These are phyloP conservation scores for Penicillium glabrum DNA, from an alignment of 2,329 filamentous ascomycete genomes.

Conservation along the genomic window DNA sequence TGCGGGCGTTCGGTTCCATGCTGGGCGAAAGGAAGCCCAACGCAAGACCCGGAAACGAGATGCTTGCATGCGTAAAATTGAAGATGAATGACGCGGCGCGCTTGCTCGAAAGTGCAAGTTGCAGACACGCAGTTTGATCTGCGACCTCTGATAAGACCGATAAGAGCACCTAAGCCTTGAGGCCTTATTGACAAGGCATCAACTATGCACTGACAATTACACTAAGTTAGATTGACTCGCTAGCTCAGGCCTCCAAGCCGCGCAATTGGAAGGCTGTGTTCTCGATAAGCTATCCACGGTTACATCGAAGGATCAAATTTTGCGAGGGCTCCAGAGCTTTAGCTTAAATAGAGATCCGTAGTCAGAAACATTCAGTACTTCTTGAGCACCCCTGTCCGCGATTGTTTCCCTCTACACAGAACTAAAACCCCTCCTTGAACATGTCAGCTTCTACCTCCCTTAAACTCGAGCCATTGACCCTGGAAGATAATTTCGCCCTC, in stretches of 20 bases:
- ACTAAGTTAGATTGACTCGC: neutral
- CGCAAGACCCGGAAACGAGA: slow-evolving; percentile 19
- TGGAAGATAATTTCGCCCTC: slow-evolving; percentile 19
- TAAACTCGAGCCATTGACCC: slow-evolving; percentile 11
- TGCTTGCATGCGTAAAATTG: slow-evolving; percentile 33
- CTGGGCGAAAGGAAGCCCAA: slow-evolving; percentile 28
- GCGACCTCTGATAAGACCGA: neutral
- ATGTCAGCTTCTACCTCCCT: neutral
- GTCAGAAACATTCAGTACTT: neutral
- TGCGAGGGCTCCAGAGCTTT: neutral
- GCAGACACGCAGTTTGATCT: neutral
- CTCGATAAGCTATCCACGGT: neutral
- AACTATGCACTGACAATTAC: neutral
- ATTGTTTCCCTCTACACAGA: neutral
- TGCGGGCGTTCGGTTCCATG: slow-evolving; percentile 18
- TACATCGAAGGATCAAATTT: neutral
- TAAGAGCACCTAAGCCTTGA: neutral
- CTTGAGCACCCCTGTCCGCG: neutral
- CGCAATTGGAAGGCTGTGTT: neutral
- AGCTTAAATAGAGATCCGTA: neutral
- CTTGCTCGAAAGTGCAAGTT: neutral
- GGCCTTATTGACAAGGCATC: neutral
- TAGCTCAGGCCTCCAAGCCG: neutral
- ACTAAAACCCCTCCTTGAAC: neutral
- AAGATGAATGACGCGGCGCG: neutral